Evolutionary conservation across 2,329 filamentous ascomycete species (phyloP).

Genomic region (Stylonectria norvegica): DNA sequence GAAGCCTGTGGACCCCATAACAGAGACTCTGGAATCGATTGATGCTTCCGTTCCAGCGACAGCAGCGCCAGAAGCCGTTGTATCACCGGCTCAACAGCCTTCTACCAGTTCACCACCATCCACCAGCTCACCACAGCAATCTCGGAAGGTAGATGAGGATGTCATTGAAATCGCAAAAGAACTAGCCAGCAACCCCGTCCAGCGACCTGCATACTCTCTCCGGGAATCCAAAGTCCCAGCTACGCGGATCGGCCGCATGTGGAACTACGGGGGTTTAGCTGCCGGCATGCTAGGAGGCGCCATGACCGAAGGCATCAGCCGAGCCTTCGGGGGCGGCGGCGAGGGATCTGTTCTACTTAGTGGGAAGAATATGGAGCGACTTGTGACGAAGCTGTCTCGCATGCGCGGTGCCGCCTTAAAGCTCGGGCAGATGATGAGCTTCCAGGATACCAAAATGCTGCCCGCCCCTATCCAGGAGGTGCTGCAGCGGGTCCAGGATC

Average conservation of each 20-base stretch:
- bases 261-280: constrained; percentile 92
- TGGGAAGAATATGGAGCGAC: constrained; percentile 83
- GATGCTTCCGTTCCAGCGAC: too few relatives aligned
- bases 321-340: constrained; percentile 66
- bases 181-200: constrained; percentile 13
- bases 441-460: constrained; percentile 95
- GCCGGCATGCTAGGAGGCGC: constrained; percentile 95
- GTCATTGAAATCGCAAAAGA: constrained; percentile 28
- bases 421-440: constrained; percentile 95
- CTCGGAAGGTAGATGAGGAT: constrained; percentile 15
- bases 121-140: too few relatives aligned
- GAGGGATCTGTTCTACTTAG: constrained; percentile 82
- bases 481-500: constrained; percentile 89
- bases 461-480: constrained; percentile 84
- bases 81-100: constrained; percentile 3
- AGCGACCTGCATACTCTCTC: constrained; percentile 58
- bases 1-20: constrained; percentile 8
- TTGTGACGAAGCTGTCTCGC: constrained; percentile 87
- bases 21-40: too few relatives aligned
- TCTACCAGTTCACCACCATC: background rate
- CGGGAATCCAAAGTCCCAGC: constrained; percentile 88
- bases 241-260: constrained; percentile 79
- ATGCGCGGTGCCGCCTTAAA: constrained; percentile 98
- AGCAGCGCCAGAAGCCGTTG: background rate
- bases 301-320: constrained; percentile 77